Evolutionary conservation across 768 basidiomycete species (phyloP).

Genomic region (Lentinula sp.): DNA sequence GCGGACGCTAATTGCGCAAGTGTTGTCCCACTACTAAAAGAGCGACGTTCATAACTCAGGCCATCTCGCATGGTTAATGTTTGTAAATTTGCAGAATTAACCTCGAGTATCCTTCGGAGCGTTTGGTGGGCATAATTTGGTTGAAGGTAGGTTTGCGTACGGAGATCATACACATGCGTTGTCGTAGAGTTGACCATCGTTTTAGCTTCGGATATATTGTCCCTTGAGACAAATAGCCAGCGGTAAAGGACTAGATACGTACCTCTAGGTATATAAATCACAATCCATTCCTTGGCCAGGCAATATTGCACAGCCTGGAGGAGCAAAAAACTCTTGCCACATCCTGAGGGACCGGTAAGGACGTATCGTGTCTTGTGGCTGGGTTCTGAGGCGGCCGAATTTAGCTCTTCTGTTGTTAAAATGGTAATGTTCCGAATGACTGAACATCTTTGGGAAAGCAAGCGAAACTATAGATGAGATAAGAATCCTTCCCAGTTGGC

Average conservation of each 20-base stretch:
- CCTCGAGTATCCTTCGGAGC: constrained; percentile 53
- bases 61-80: constrained; percentile 33
- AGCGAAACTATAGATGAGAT: constrained; percentile 42
- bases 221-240: not conserved
- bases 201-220: constrained; percentile 18
- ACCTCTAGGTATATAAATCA: constrained; percentile 83
- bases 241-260: constrained; percentile 10
- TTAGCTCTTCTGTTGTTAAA: constrained; percentile 44
- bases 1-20: constrained; percentile 50
- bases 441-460: constrained; percentile 66
- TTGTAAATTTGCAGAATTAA: constrained; percentile 44
- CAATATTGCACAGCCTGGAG: constrained; percentile 75
- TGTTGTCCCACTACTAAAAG: constrained; percentile 39
- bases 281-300: constrained; percentile 63
- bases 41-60: constrained; percentile 37
- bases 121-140: constrained; percentile 57
- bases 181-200: constrained; percentile 72
- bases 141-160: constrained; percentile 74
- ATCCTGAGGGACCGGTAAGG: constrained; percentile 66
- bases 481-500: not conserved
- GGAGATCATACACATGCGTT: constrained; percentile 65
- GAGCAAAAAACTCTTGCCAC: constrained; percentile 76
- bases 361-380: constrained; percentile 53
- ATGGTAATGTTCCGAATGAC: constrained; percentile 69
- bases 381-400: constrained; percentile 37